A percentile compares a stretch with the other conserved stretches of the same genome.
phyloP scores from a whole-genome alignment of 2,329 filamentous ascomycete genomes.

The Fusarium neocosmosporiellum region DNA sequence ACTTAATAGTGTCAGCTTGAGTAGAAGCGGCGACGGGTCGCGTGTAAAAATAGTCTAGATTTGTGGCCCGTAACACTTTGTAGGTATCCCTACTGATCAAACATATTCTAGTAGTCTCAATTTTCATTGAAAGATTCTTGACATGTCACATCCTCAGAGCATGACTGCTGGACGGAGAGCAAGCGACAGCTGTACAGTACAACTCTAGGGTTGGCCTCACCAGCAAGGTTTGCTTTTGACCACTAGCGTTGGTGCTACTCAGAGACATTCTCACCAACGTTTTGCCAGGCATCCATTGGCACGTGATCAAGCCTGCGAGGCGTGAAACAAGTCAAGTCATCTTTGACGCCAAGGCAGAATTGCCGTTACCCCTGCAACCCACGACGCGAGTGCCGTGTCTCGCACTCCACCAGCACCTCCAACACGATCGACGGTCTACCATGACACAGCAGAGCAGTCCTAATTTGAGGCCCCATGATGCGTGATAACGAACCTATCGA shows the following conservation, averaged over 20 bases:
- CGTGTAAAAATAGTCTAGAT: too few species aligned
- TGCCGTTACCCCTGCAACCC: background rate
- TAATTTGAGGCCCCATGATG: background rate
- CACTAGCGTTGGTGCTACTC: background rate
- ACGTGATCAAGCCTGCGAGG: background rate
- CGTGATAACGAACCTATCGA: background rate
- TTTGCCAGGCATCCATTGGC: background rate
- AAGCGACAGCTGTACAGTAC: background rate
- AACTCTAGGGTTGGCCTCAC: background rate
- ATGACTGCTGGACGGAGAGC: background rate
- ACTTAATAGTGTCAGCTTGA: too few species aligned
- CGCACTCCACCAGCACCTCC: background rate
- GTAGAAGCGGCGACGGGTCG: too few species aligned
- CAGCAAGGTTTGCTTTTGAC: background rate
- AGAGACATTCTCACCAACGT: background rate
- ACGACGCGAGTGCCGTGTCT: background rate
- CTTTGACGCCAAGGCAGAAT: background rate
- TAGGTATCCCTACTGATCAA: too few species aligned
- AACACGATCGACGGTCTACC: background rate
- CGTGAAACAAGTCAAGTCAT: background rate
- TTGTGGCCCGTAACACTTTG: too few species aligned
- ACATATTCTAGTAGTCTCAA: too few species aligned
- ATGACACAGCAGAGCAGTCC: background rate
- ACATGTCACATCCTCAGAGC: background rate
- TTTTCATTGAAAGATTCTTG: background rate